Evolutionary conservation across 83 land plant genomes (phyloP).

Genomic region (Thuja plicata): DNA sequence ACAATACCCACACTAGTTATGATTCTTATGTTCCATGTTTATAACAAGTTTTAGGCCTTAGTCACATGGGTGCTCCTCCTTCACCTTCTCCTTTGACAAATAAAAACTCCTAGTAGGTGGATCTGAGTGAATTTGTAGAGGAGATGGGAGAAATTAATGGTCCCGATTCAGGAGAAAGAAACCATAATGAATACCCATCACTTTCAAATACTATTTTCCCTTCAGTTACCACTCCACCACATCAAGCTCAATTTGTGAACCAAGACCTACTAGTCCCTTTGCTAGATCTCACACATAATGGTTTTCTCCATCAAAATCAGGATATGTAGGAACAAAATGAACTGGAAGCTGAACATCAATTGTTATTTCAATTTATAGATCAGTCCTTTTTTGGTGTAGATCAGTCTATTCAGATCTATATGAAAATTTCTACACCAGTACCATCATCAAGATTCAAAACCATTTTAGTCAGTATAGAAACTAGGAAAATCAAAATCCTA

Average conservation of each 20-base stretch:
- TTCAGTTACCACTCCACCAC: background rate
- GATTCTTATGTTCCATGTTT: no score
- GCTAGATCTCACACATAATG: background rate
- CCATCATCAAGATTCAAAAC: background rate
- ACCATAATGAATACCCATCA: constrained; percentile 28
- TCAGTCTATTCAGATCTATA: background rate
- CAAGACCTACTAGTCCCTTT: background rate
- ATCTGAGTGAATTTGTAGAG: background rate
- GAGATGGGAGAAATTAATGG: background rate
- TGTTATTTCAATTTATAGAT: background rate
- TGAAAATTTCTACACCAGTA: background rate
- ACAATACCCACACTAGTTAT: no score
- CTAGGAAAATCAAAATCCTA: background rate
- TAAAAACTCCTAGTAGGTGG: background rate
- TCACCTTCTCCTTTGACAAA: no score
- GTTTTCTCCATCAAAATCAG: constrained; percentile 29
- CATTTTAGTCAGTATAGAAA: background rate
- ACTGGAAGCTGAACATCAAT: background rate
- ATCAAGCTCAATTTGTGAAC: background rate
- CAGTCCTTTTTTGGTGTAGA: background rate
- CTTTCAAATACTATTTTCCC: background rate
- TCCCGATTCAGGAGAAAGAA: constrained; percentile 11
- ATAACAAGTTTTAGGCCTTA: background rate
- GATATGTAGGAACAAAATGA: constrained; percentile 13
- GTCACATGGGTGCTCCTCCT: background rate